phyloP scores from a whole-genome alignment of 805 yeast species.

The Schwanniomyces polymorphus region DNA sequence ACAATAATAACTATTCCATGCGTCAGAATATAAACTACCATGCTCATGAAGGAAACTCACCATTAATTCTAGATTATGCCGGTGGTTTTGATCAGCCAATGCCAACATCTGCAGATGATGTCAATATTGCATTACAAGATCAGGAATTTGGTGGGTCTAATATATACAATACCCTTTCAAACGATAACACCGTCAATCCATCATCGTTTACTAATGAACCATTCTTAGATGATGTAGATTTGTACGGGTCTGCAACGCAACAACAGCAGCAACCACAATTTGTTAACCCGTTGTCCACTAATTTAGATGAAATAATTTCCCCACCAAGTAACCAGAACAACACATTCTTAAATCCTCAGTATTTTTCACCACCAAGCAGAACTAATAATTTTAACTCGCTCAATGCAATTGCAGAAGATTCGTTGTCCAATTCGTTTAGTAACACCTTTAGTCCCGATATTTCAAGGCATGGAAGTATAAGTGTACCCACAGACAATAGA shows the following conservation, averaged over 20 bases:
- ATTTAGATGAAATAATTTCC: constrained; percentile 38
- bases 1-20: constrained; percentile 1
- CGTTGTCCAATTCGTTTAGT: constrained; percentile 9
- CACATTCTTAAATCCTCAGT: constrained; percentile 34
- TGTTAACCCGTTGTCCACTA: constrained; percentile 17
- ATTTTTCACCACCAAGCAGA: constrained; percentile 39
- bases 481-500: constrained; percentile 21
- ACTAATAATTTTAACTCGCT: constrained; percentile 23
- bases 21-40: neutral
- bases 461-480: constrained; percentile 31
- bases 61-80: constrained; percentile 1
- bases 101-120: neutral
- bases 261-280: constrained; percentile 12
- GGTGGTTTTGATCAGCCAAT: neutral
- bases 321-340: constrained; percentile 3
- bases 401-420: constrained; percentile 34
- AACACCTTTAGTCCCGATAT: constrained; percentile 30
- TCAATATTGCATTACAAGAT: neutral
- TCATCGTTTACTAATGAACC: constrained; percentile 26
- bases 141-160: neutral
- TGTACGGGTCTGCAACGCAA: constrained; percentile 10
- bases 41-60: neutral
- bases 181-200: constrained; percentile 10
- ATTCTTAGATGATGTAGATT: constrained; percentile 30
- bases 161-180: constrained; percentile 14